Evolutionary conservation across 208 protist species (phyloP).

Genomic region (Trypanosoma cruzi): DNA sequence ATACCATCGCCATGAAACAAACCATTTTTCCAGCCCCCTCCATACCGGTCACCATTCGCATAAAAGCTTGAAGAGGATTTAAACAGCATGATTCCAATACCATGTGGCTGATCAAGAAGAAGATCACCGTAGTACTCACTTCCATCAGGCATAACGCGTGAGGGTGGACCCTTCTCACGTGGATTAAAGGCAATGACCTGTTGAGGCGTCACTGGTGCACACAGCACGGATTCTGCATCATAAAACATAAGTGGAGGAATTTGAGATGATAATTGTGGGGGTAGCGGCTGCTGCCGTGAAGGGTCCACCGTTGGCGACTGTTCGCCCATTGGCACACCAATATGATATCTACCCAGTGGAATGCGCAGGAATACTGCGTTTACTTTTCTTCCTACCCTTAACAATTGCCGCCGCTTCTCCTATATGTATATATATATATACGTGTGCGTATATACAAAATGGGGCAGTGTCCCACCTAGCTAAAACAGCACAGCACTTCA

Average conservation of each 20-base stretch:
- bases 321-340: not conserved
- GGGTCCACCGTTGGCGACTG: not conserved
- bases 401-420: not conserved
- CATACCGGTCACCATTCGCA: conserved; percentile 78
- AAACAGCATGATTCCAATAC: conserved; percentile 78
- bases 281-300: not conserved
- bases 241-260: conserved; percentile 21
- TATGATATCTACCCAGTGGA: not conserved
- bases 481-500: not conserved
- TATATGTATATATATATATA: conserved; percentile 26
- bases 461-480: no score
- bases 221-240: conserved; percentile 17
- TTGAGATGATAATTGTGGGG: not conserved
- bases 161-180: conserved; percentile 29
- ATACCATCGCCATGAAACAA: conserved; percentile 78
- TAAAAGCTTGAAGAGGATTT: conserved; percentile 38
- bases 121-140: conserved; percentile 82
- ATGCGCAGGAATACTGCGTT: not conserved
- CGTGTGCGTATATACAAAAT: conserved; percentile 6
- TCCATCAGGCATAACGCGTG: conserved; percentile 52
- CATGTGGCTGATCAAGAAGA: conserved; percentile 49
- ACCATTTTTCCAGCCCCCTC: conserved; percentile 65
- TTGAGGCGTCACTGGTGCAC: conserved; percentile 43
- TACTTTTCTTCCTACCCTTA: not conserved
- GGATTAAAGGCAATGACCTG: conserved; percentile 67